Percentiles rank a stretch among this genome's conserved stretches.
phyloP scores from a whole-genome alignment of 2,329 filamentous ascomycete species.

The Trichoderma endophyticum region DNA sequence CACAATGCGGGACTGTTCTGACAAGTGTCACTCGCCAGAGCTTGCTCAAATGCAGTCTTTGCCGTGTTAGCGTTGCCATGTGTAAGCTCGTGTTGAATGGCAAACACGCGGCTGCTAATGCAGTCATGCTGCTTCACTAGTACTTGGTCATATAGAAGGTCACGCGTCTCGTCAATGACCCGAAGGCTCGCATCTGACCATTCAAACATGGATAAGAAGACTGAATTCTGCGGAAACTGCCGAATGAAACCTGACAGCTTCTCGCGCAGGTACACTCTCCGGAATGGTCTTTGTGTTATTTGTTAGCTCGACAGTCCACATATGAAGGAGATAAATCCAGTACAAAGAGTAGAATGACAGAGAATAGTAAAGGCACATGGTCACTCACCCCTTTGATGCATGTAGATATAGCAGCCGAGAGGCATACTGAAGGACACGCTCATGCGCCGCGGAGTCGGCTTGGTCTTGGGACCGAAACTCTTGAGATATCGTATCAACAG shows the following conservation, averaged over 20 bases:
- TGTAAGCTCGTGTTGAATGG: constrained; percentile 49
- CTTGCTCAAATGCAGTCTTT: constrained; percentile 51
- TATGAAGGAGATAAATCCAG: background rate
- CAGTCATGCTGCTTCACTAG: constrained; percentile 40
- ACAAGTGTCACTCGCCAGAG: constrained; percentile 41
- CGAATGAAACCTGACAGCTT: constrained; percentile 59
- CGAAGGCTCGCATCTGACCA: constrained; percentile 70
- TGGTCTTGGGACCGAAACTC: constrained; percentile 41
- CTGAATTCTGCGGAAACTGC: constrained; percentile 70
- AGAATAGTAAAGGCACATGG: background rate
- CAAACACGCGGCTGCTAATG: constrained; percentile 45
- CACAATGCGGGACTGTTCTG: constrained; percentile 45
- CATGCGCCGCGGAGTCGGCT: constrained; percentile 42
- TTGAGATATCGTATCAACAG: constrained; percentile 40
- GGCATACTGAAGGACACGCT: constrained; percentile 67
- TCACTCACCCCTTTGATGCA: constrained; percentile 52
- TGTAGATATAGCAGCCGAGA: constrained; percentile 66
- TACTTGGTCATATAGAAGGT: constrained; percentile 55
- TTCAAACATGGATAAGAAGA: constrained; percentile 70
- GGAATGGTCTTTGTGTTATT: constrained; percentile 53
- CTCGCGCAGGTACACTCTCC: constrained; percentile 61
- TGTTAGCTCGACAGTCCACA: constrained; percentile 22
- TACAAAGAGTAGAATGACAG: background rate
- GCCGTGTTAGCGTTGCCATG: constrained; percentile 49
- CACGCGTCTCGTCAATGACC: constrained; percentile 73